Evolutionary conservation across 352 stramenopile species (phyloP), one percentile per base, ranked within the genome.

Genomic region (Phytopythium vexans): DNA sequence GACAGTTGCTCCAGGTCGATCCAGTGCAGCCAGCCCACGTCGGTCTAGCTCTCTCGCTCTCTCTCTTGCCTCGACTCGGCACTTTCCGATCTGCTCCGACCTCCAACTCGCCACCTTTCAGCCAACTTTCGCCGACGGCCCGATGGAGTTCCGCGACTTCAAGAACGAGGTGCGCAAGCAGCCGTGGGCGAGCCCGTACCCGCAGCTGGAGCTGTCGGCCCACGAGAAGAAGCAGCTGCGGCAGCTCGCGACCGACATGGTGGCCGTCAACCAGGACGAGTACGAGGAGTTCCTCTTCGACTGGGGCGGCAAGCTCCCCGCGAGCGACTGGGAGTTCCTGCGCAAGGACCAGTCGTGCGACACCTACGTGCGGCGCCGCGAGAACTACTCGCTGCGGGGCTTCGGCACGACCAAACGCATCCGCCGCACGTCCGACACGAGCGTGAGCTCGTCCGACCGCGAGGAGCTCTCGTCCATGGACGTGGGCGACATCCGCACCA

Each of bases 251-350:
- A 47, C 64, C 41, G 47, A 72, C 34, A 57, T 54, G 27, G 56
- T 66, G 48, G 35, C 43, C 35, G 48, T 53, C 36, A 53, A 53
- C 48, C 36, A 45, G 35, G 48, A 53, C 35, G 48, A 53, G 32
- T 75, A 72, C 56, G 48, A 64, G 41, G 53, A 64, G n/a, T 53
- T 44, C 48, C 36, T 53, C 9, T 53, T 53, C 37, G 48, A 53
- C 48, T 45, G 36, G 48, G 14, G 9, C 35, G 15, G 35, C 35
- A 36, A 38, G 48, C 48, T 53, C 15, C 48, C 48, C 4, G 48
- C 37, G 16, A 14, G 14, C 48, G 35, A 53, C 16, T 53, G 48
- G 48, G 44, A 53, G 48, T 53, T 53, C 48, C 34, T 53, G 48
- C 48, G 48, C 33, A 35, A 37, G 8, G 48, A 53, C 36, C 48